Percentiles rank a stretch among this genome's conserved stretches.
Conservation (phyloP, 2,329 filamentous ascomycete species). For the Myriosclerotinia curreyana region DNA sequence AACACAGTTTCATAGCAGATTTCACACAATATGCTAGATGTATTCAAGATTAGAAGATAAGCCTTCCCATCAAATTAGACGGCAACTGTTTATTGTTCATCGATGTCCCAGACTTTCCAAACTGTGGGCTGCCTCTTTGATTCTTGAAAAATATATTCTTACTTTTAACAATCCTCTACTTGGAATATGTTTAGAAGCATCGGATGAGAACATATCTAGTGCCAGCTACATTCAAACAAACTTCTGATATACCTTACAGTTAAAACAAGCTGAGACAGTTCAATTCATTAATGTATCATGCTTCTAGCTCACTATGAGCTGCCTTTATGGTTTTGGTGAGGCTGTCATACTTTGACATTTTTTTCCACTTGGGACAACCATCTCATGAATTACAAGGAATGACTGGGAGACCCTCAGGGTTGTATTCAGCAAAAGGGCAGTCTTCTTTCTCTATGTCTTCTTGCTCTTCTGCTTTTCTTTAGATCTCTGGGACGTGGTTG, state of each 20-base stretch:
- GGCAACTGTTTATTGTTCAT: background rate
- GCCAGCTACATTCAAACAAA: background rate
- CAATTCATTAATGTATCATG: background rate
- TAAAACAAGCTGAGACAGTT: too few relatives aligned
- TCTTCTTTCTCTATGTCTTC: too few relatives aligned
- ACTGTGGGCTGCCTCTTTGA: background rate
- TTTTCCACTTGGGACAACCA: background rate
- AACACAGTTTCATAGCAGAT: too few relatives aligned
- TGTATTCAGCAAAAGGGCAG: too few relatives aligned
- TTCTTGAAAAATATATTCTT: too few relatives aligned
- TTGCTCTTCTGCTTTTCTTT: too few relatives aligned
- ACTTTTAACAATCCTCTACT: too few relatives aligned
- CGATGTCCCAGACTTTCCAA: background rate
- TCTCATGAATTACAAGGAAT: too few relatives aligned
- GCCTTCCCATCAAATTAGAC: background rate
- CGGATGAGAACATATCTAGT: background rate
- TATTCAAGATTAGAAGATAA: background rate
- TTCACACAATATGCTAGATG: background rate
- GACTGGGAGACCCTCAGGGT: too few relatives aligned
- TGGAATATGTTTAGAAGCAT: too few relatives aligned
- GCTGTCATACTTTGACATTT: background rate
- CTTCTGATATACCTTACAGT: too few relatives aligned
- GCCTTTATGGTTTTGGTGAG: background rate
- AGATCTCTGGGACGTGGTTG: too few relatives aligned
- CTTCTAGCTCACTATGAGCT: background rate